Evolutionary conservation across 2,329 filamentous ascomycete species (phyloP), one percentile per base, ranked within the genome.

Genomic region (Colletotrichum tanaceti): DNA sequence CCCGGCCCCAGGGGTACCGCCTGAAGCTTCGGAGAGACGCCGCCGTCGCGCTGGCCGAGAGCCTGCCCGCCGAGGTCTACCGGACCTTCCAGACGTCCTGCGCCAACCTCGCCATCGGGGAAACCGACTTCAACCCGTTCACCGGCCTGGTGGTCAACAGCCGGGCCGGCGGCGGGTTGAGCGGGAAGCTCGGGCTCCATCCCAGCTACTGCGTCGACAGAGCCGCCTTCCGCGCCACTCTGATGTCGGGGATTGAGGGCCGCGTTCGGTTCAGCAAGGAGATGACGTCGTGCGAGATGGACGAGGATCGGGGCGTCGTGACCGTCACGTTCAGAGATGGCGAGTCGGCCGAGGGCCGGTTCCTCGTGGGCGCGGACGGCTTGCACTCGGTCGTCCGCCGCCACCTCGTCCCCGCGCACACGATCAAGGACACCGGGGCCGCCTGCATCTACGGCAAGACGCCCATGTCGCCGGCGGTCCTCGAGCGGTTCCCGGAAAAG

Each of bases 371-470:
- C 3, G 89, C 88, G 4, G 89, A 91, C 55, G 89, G 89, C 13
- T 85, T 90, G 47, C 85, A 87, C 73, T 90, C 88, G 90, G 4
- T 88, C 86, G 0, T 79, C 79, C 4, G 88, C 87, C 1, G 83
- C 78, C 57, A 75, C 90, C 53, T 49, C 18, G n/a, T 49, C 1
- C n/a, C 43, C 1, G 39, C 14, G 2, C 28, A 38, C 24, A 90
- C 89, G 75, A 84, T 88, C 5, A 91, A 85, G 73, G 89, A 91
- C 72, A 87, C 87, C 0, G 88, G 89, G 3, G 86, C 88, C 0
- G 77, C 89, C 55, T 88, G 88, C 1, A 90, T 91, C 24, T 89
- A 91, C 71, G 89, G 89, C 0, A 87, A 90, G 74, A 87, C 89
- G 6, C 87, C 88, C 0, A 87, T 84, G 0, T 82, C 84, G 0